phyloP scores from a whole-genome alignment of 768 basidiomycete genomes.

The Boletus speciosus region DNA sequence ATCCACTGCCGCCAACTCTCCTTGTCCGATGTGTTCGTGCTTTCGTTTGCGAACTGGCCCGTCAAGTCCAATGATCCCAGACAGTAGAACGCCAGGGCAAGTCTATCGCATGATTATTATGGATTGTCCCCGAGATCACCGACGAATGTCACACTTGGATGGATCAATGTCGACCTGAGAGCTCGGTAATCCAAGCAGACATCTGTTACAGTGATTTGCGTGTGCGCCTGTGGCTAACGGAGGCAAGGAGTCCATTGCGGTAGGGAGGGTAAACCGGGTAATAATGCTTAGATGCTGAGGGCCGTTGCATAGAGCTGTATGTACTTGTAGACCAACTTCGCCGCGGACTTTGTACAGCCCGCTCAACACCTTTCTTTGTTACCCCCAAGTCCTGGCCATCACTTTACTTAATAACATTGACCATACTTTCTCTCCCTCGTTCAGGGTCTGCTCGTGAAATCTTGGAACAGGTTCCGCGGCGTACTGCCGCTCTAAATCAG shows the following conservation, averaged over 20 bases:
- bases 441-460: not conserved
- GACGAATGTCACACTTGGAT: constrained; percentile 51
- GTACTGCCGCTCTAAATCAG: not conserved
- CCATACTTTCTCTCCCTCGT: not conserved
- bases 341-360: not conserved
- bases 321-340: too few relatives aligned
- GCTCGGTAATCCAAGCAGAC: constrained; percentile 65
- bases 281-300: not conserved
- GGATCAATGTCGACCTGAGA: constrained; percentile 69
- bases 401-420: not conserved
- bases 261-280: not conserved
- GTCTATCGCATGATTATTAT: constrained; percentile 40
- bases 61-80: constrained; percentile 81
- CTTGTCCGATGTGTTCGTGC: constrained; percentile 50
- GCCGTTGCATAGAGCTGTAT: not conserved
- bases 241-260: constrained; percentile 16
- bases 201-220: constrained; percentile 62
- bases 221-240: constrained; percentile 49
- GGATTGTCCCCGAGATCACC: constrained; percentile 12
- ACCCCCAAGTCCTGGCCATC: not conserved
- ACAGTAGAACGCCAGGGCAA: constrained; percentile 87
- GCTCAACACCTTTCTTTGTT: not conserved
- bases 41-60: constrained; percentile 38
- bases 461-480: not conserved
- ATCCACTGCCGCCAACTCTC: constrained; percentile 77